Evolutionary conservation across 306 rosid species (phyloP), one percentile per base, ranked within the genome.

Genomic region (Crataegus laevigata): DNA sequence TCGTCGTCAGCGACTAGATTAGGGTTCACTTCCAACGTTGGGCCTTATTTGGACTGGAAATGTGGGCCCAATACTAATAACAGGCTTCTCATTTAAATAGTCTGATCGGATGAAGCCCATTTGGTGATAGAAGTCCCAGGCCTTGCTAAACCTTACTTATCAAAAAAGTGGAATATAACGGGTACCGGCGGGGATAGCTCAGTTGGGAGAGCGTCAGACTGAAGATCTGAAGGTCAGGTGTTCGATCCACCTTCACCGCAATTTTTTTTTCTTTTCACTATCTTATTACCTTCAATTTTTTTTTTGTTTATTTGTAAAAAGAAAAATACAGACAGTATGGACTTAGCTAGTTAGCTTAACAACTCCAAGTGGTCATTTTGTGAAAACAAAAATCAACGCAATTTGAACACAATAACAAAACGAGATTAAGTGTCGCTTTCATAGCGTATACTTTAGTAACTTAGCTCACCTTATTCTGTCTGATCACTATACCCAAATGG

Each of bases 141-240:
- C 4, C 62, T 14, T 57, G 15, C 7, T 5, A 21, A 34, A 34
- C 8, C 38, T n/a, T n/a, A n/a, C 2, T 36, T 1, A 7, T 0
- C 7, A 36, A 36, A 36, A 1, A 1, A 7, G 0, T 3, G 2
- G 1, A 0, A 2, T 8, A 2, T 0, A 5, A 2, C 0, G 0
- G 0, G 3, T 1, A 1, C 8, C 0, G 0, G 79, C 89, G 85
- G 91, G 91, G 91, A 89, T 87, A 89, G 94, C 91, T 85, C 89
- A 89, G 91, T 89, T 87, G 94, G 94, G 91, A 89, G 91, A 87
- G 91, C 90, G 94, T 88, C 91, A 88, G 89, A 88, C 91, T 88
- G 88, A 88, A 88, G 87, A 85, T 85, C 89, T 85, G 88, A 88
- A 83, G 89, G 89, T 88, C 85, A 79, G 81, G 88, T 88, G 89